A percentile compares a stretch with the other conserved stretches of the same genome.
Evolutionary conservation across 73 alveolate genomes (phyloP).

Genomic region (Paramecium caudatum): DNA sequence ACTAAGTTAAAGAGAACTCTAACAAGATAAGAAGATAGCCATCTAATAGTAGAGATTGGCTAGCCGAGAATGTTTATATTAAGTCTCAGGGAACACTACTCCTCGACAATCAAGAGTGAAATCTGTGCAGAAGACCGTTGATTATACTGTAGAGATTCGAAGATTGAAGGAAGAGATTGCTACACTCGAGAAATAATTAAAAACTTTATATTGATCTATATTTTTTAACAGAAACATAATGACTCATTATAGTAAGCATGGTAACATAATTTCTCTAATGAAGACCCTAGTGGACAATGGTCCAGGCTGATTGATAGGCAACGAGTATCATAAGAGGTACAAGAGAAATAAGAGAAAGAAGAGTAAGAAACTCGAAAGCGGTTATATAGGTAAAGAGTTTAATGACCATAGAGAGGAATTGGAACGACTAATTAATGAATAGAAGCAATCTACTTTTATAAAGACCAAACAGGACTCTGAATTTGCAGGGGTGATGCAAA

Average conservation of each 20-base stretch:
- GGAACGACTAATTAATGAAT: conserved; percentile 35
- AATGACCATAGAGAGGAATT: conserved; percentile 51
- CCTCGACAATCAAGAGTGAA: no score
- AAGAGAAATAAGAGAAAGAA: conserved; percentile 45
- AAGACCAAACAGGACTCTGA: conserved; percentile 15
- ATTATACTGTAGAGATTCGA: no score
- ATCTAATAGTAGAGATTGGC: no score
- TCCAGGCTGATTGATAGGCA: conserved; percentile 47
- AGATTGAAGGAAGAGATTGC: no score
- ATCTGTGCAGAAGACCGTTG: no score
- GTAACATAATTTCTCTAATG: neutral
- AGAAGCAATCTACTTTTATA: neutral
- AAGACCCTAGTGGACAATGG: conserved; percentile 67
- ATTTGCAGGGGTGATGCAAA: conserved; percentile 22
- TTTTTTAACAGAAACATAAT: no score
- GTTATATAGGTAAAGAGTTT: conserved; percentile 47
- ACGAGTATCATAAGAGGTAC: neutral
- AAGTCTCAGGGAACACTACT: no score
- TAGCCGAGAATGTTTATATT: no score
- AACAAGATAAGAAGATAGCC: no score
- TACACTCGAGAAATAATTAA: no score
- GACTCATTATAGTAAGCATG: conserved; percentile 61
- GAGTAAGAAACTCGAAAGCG: conserved; percentile 47
- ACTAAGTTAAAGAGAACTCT: no score
- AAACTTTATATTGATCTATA: no score